Base-by-base conservation (phyloP, 352 stramenopile genomes). In the Phytophthora agathidicida region DNA sequence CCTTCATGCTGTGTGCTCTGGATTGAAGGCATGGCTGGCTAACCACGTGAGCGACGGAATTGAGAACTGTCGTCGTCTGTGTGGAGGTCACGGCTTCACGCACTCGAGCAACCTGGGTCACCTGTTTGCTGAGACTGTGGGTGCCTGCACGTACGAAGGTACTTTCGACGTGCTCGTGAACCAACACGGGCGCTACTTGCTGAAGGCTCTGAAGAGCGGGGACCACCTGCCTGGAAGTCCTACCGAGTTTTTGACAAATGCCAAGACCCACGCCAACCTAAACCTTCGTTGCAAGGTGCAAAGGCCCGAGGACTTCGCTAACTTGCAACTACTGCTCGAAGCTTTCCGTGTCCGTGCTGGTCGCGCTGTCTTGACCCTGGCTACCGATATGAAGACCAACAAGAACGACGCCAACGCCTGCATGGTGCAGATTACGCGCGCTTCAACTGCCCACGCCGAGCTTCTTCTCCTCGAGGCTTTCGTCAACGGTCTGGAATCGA, bases 121-220 rank as follows among this genome's bases (percentile, higher is more conserved):
- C 19, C 20, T 73, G 16, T 74, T 75, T 36, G 57, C 43, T 7
- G 74, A 83, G 60, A 57, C 59, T 1, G 73, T 88, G 2, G 75
- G 76, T 17, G 68, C 75, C 6, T 68, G 39, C 41, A 90, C 80
- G 19, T 87, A 74, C 51, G 80, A 90, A 60, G 80, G 80, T 22
- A 90, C 77, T 31, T 83, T 87, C 47, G 78, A 88, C 51, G 78
- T 90, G 42, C 67, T 90, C 17, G 73, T 86, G 36, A 70, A 85
- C 56, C 80, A 90, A 43, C 77, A 88, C 39, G 68, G 65, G 8
- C 72, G 73, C 16, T 88, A 75, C 52, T 49, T 90, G 30, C 27
- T 85, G 32, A 89, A 89, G 69, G 45, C 49, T 13, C 10, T 71
- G 11, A 50, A 76, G 71, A 37, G 30, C 19, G 51, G 42, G 22